These are phyloP conservation scores for Alternaria sp. DNA, from an alignment of 2,329 filamentous ascomycete genomes.

Conservation along the genomic window DNA sequence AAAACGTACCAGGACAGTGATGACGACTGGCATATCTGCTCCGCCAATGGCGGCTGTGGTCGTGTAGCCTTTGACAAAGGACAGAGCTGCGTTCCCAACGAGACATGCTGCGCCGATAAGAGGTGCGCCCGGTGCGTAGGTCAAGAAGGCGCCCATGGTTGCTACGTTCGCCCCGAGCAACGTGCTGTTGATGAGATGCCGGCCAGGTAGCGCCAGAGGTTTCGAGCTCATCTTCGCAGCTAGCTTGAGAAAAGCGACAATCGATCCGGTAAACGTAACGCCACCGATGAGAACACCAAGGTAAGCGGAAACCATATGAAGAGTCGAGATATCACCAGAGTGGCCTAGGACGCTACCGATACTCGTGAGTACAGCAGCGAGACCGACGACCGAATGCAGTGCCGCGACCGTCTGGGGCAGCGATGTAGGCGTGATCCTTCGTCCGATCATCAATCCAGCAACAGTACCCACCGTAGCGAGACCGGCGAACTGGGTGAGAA, in stretches of 20 bases:
- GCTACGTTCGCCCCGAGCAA: conserved; percentile 78
- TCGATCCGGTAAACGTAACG: conserved; percentile 88
- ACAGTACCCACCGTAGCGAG: conserved; percentile 76
- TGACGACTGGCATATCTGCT: conserved; percentile 93
- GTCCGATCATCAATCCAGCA: conserved; percentile 76
- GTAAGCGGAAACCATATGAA: conserved; percentile 87
- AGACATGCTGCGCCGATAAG: conserved; percentile 79
- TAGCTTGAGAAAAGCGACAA: conserved; percentile 88
- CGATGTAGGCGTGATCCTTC: conserved; percentile 85
- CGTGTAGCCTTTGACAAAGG: conserved; percentile 85
- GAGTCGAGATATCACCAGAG: conserved; percentile 73
- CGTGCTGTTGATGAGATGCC: conserved; percentile 76
- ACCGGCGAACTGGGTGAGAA: conserved; percentile 78
- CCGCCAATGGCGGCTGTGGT: conserved; percentile 88
- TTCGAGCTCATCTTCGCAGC: conserved; percentile 81
- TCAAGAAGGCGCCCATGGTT: conserved; percentile 83
- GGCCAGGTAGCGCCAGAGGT: conserved; percentile 74
- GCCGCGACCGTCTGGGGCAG: conserved; percentile 89
- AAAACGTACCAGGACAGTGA: too few relatives aligned
- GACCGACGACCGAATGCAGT: conserved; percentile 86
- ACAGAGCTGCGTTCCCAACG: conserved; percentile 76
- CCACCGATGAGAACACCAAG: conserved; percentile 84
- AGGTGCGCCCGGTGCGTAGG: conserved; percentile 80
- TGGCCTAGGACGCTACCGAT: conserved; percentile 84
- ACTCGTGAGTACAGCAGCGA: conserved; percentile 86